A percentile compares a stretch with the other conserved stretches of the same genome.
Conservation (phyloP, 2,329 filamentous ascomycete genomes). For the Neonectria coccinea region DNA sequence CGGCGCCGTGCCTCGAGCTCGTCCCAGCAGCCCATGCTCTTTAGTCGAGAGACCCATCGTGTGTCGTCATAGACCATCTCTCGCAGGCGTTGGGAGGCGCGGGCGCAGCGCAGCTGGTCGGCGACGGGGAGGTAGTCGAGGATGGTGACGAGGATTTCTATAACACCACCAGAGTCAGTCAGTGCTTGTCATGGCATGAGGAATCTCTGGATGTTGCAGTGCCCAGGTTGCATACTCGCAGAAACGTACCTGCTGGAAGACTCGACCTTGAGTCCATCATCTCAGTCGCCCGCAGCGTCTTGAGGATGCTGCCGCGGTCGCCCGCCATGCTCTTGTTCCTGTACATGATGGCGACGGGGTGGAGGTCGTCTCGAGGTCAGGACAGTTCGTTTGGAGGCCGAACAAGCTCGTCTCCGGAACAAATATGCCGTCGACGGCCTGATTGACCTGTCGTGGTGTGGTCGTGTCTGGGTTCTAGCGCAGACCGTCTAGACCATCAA, state of each 20-base stretch:
- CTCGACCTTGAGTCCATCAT: slow-evolving; percentile 83
- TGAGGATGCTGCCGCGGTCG: slow-evolving; percentile 70
- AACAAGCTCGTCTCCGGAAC: not conserved
- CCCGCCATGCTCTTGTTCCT: slow-evolving; percentile 56
- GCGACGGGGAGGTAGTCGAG: slow-evolving; percentile 88
- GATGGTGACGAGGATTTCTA: slow-evolving; percentile 88
- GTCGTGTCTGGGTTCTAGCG: slow-evolving; percentile 28
- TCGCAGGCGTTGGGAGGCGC: slow-evolving; percentile 84
- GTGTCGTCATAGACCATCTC: slow-evolving; percentile 99
- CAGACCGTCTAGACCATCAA: slow-evolving; percentile 33
- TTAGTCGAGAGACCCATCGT: slow-evolving; percentile 88
- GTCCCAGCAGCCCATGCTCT: slow-evolving; percentile 92
- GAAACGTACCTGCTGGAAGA: slow-evolving; percentile 79
- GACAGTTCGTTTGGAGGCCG: slow-evolving; percentile 2
- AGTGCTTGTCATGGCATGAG: not conserved
- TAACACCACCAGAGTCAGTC: slow-evolving; percentile 48
- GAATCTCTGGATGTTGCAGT: not conserved
- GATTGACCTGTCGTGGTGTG: slow-evolving; percentile 18
- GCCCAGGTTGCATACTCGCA: not conserved
- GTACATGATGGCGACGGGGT: slow-evolving; percentile 52
- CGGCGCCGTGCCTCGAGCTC: slow-evolving; percentile 85
- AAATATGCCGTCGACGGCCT: not conserved
- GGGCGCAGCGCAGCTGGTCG: slow-evolving; percentile 87
- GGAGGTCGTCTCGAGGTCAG: slow-evolving; percentile 7
- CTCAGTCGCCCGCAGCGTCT: slow-evolving; percentile 81